phyloP scores from a whole-genome alignment of 1,284 basidiomycete genomes.

The Schizophyllum commune region DNA sequence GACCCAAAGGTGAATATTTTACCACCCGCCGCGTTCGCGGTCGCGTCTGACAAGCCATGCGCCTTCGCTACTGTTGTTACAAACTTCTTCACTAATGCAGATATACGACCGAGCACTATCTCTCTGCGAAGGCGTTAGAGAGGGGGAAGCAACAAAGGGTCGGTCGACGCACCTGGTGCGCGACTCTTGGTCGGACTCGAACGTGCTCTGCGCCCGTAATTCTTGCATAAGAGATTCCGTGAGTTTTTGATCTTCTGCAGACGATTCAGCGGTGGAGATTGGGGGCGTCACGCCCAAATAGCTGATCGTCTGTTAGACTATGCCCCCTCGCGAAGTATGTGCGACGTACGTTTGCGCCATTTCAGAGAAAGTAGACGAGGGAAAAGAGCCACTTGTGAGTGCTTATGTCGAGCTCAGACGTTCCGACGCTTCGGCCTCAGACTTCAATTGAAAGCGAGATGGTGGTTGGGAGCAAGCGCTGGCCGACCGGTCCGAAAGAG shows the following conservation, averaged over 20 bases:
- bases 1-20: constrained; percentile 99
- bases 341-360: background rate
- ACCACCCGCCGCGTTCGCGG: constrained; percentile 84
- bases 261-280: constrained; percentile 77
- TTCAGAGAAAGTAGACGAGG: background rate
- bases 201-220: constrained; percentile 78
- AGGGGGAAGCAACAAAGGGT: background rate
- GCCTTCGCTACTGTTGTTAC: constrained; percentile 79
- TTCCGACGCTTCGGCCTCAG: background rate
- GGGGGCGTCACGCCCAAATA: constrained; percentile 84
- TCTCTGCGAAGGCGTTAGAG: constrained; percentile 49
- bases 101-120: constrained; percentile 85
- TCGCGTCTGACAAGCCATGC: constrained; percentile 79
- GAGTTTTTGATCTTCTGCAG: constrained; percentile 70
- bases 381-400: too few species aligned
- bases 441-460: background rate
- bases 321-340: background rate
- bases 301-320: constrained; percentile 26
- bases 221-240: constrained; percentile 86
- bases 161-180: constrained; percentile 70
- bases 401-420: too few species aligned
- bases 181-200: constrained; percentile 88
- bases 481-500: background rate
- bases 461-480: background rate
- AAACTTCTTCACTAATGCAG: constrained; percentile 90